Evolutionary conservation across 345 rosid genomes (phyloP).

Genomic region (Boechera divaricarpa): DNA sequence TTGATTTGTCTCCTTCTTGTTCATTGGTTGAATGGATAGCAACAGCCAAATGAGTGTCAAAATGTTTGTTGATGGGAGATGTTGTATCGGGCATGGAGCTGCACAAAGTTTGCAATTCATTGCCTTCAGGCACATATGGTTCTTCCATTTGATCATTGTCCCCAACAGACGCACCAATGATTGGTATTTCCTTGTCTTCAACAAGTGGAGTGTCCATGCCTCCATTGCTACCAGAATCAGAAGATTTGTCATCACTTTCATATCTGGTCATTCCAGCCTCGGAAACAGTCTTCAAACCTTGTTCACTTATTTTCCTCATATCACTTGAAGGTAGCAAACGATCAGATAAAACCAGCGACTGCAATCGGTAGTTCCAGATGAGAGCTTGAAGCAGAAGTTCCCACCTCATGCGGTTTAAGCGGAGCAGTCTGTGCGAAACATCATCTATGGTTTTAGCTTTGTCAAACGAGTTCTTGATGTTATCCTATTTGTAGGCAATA

Average conservation of each 20-base stretch:
- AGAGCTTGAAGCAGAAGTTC: slow-evolving; percentile 77
- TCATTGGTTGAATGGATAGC: slow-evolving; percentile 31
- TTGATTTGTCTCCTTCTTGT: slow-evolving; percentile 46
- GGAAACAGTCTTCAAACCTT: slow-evolving; percentile 32
- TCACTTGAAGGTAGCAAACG: slow-evolving; percentile 48
- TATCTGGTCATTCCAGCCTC: slow-evolving; percentile 41
- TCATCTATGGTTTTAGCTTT: slow-evolving; percentile 52
- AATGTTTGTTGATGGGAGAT: slow-evolving; percentile 28
- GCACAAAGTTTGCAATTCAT: slow-evolving; percentile 36
- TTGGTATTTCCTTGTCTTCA: slow-evolving; percentile 50
- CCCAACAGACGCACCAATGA: slow-evolving; percentile 43
- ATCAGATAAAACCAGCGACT: slow-evolving; percentile 62
- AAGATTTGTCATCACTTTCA: slow-evolving; percentile 38
- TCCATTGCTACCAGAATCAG: slow-evolving; percentile 35
- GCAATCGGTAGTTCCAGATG: slow-evolving; percentile 80
- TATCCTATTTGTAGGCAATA: slow-evolving; percentile 48
- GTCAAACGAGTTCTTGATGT: slow-evolving; percentile 49
- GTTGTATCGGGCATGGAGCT: slow-evolving; percentile 20
- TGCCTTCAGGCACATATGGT: slow-evolving; percentile 42
- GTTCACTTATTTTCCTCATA: slow-evolving; percentile 48
- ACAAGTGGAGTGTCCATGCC: slow-evolving; percentile 39
- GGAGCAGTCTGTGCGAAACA: slow-evolving; percentile 57
- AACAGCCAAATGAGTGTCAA: slow-evolving; percentile 40
- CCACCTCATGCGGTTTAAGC: slow-evolving; percentile 72
- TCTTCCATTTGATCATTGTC: slow-evolving; percentile 41